phyloP scores from a whole-genome alignment of 164 flowering plant species.

The Aristolochia fimbriata region DNA sequence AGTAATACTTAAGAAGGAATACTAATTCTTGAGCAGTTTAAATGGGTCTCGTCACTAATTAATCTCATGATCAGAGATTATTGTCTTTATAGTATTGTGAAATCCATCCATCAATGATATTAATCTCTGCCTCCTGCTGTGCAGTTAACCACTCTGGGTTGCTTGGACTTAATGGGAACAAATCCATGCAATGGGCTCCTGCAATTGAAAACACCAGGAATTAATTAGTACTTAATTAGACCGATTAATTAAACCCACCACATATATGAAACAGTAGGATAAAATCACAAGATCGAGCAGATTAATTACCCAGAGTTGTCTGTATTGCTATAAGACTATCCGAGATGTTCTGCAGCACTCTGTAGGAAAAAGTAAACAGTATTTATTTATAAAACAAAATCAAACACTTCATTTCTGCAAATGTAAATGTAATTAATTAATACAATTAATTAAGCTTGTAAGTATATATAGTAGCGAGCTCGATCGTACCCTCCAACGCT shows the following conservation, averaged over 20 bases:
- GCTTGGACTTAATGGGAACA: constrained; percentile 1
- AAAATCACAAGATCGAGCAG: neutral
- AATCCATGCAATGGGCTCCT: constrained; percentile 23
- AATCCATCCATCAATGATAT: constrained; percentile 29
- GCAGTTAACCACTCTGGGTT: constrained; percentile 30
- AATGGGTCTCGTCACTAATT: too few relatives aligned
- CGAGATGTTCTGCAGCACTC: constrained; percentile 47
- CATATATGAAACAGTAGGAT: too few relatives aligned
- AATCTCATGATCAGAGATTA: too few relatives aligned
- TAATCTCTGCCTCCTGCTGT: constrained; percentile 21
- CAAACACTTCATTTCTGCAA: neutral
- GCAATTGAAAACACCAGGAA: neutral
- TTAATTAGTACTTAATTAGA: too few relatives aligned
- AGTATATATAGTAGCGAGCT: too few relatives aligned
- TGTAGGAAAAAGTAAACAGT: constrained; percentile 2
- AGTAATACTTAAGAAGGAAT: too few relatives aligned
- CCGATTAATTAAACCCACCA: neutral
- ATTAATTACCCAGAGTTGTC: constrained; percentile 27
- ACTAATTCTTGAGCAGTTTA: too few relatives aligned
- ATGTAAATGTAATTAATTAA: too few relatives aligned
- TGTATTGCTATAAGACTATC: constrained; percentile 35
- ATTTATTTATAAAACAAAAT: neutral
- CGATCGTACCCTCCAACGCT: constrained; percentile 58
- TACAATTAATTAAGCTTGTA: too few relatives aligned
- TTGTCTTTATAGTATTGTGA: constrained; percentile 12